Conservation (phyloP, 2,329 filamentous ascomycete species). For the Fusarium keratoplasticum region DNA sequence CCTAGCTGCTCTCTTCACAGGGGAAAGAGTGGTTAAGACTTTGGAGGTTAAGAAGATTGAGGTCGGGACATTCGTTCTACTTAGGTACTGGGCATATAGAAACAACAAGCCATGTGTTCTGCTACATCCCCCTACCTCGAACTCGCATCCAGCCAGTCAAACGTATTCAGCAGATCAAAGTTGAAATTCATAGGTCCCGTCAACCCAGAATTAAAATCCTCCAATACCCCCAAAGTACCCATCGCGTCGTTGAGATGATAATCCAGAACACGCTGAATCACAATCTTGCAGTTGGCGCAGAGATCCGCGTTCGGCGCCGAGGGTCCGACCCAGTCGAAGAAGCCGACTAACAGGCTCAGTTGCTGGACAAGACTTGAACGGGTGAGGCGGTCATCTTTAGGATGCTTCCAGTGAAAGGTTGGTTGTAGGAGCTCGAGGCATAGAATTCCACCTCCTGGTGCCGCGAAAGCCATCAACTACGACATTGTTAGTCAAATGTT, state of each 20-base stretch:
- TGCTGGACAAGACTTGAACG: constrained; percentile 62
- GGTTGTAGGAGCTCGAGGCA: constrained; percentile 61
- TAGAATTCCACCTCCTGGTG: constrained; percentile 60
- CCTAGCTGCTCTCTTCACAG: not conserved
- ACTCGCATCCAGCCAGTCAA: constrained; percentile 53
- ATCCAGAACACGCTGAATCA: constrained; percentile 63
- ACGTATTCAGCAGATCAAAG: constrained; percentile 59
- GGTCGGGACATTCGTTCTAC: not conserved
- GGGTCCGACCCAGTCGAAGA: constrained; percentile 60
- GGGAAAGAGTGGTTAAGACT: too few species aligned
- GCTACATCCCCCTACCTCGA: not conserved
- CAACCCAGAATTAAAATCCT: not conserved
- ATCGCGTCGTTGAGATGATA: constrained; percentile 54
- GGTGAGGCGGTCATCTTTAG: constrained; percentile 37
- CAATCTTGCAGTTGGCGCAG: constrained; percentile 55
- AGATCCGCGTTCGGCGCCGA: constrained; percentile 60
- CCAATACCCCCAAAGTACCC: not conserved
- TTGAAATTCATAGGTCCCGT: constrained; percentile 50
- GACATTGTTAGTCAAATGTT: constrained; percentile 45
- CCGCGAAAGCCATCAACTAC: constrained; percentile 61
- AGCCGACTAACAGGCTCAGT: constrained; percentile 61
- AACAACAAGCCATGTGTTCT: not conserved
- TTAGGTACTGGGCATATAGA: not conserved
- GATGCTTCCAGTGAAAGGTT: constrained; percentile 19
- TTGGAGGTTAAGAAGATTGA: too few species aligned